Conservation (phyloP, 768 basidiomycete genomes). For the Tricholoma hemisulphureum region DNA sequence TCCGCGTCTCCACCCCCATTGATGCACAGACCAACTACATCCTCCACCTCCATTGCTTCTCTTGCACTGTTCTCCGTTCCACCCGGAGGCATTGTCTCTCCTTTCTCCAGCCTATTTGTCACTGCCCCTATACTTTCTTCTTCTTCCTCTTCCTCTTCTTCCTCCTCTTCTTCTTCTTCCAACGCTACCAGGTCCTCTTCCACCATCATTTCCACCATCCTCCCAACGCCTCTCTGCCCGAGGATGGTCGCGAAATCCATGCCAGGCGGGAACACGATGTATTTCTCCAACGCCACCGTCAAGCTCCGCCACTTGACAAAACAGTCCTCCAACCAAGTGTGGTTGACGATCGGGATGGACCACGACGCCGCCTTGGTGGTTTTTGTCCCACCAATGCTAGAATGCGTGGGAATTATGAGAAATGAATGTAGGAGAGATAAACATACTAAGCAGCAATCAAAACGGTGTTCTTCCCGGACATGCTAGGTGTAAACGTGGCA, state of each 20-base stretch:
- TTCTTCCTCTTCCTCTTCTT: constrained; percentile 15
- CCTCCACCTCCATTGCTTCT: constrained; percentile 29
- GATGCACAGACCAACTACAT: constrained; percentile 13
- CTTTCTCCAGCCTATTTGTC: constrained; percentile 6
- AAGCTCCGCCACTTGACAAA: constrained; percentile 76
- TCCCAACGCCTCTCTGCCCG: constrained; percentile 41
- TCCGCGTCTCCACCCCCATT: constrained; percentile 10
- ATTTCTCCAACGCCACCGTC: constrained; percentile 62
- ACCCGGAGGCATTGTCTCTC: constrained; percentile 14
- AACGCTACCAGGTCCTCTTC: constrained; percentile 24
- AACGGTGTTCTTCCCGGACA: constrained; percentile 74
- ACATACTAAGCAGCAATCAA: constrained; percentile 84
- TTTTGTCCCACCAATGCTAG: constrained; percentile 53
- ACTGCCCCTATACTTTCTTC: constrained; percentile 6
- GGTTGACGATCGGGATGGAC: constrained; percentile 86
- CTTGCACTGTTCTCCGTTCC: constrained; percentile 31
- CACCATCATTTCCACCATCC: constrained; percentile 24
- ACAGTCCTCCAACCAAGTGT: constrained; percentile 90
- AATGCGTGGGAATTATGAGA: neutral
- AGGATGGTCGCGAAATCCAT: constrained; percentile 57
- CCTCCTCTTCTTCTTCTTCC: constrained; percentile 21
- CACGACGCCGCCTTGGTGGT: constrained; percentile 71
- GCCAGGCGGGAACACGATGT: constrained; percentile 65
- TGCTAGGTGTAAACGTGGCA: constrained; percentile 76
- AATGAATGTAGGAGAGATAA: neutral